Conservation (phyloP, 345 rosid genomes). For the Dipteronia sinensis region DNA sequence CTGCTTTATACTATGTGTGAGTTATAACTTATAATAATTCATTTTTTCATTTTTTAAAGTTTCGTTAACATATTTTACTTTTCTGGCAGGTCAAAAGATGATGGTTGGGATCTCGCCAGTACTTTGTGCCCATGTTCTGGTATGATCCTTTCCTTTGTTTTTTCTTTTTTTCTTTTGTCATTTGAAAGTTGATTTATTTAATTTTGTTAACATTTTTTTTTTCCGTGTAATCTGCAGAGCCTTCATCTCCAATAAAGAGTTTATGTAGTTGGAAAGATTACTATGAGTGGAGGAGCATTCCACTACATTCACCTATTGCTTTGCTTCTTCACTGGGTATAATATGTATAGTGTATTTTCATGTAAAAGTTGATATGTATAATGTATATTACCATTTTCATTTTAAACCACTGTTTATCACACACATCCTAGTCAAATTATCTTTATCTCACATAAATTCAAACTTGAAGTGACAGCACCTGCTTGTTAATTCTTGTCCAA, state of each 20-base stretch:
- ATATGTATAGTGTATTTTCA: background rate
- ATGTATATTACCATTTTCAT: background rate
- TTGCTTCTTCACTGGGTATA: slow-evolving; percentile 95
- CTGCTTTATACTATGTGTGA: background rate
- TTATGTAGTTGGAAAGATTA: slow-evolving; percentile 66
- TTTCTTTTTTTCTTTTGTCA: slow-evolving; percentile 5
- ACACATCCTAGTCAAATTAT: background rate
- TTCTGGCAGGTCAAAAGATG: slow-evolving; percentile 36
- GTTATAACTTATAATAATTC: background rate
- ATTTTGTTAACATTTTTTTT: background rate
- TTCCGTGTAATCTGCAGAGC: slow-evolving; percentile 43
- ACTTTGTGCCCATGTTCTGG: slow-evolving; percentile 76
- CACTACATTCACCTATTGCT: slow-evolving; percentile 77
- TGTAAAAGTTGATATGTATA: background rate
- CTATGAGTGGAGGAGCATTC: slow-evolving; percentile 81
- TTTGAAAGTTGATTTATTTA: slow-evolving; percentile 10
- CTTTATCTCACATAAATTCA: background rate
- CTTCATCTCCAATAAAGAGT: slow-evolving; percentile 40
- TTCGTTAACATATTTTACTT: background rate
- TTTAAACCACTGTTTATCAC: slow-evolving; percentile 1
- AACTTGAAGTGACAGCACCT: background rate
- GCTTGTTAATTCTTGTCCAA: background rate
- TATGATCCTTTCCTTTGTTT: slow-evolving; percentile 31
- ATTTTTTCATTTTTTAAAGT: background rate
- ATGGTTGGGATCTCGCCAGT: slow-evolving; percentile 65